Percentiles rank a stretch among this genome's conserved stretches.
phyloP scores from a whole-genome alignment of 768 basidiomycete genomes.

The Wakefieldia striispora region DNA sequence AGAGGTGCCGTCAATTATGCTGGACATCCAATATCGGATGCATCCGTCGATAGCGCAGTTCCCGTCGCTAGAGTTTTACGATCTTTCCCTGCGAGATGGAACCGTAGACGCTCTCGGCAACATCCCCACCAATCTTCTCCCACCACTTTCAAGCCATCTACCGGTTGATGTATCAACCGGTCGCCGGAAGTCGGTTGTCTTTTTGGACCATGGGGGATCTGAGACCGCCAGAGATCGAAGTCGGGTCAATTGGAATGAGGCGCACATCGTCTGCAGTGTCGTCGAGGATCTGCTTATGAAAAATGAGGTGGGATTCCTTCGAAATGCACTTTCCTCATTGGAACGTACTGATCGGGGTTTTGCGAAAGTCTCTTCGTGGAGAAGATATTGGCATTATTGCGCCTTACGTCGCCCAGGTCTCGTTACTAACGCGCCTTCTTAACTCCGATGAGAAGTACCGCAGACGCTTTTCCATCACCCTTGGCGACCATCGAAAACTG shows the following conservation, averaged over 20 bases:
- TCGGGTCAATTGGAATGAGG: constrained; percentile 75
- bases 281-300: constrained; percentile 77
- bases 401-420: constrained; percentile 87
- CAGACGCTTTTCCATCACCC: constrained; percentile 51
- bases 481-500: constrained; percentile 65
- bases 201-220: constrained; percentile 73
- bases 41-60: constrained; percentile 88
- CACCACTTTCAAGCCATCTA: constrained; percentile 61
- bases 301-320: constrained; percentile 59
- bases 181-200: constrained; percentile 62
- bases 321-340: neutral
- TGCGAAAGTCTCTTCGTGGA: constrained; percentile 54
- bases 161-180: constrained; percentile 36
- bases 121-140: constrained; percentile 49
- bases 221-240: constrained; percentile 72
- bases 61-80: constrained; percentile 83
- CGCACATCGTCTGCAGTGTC: constrained; percentile 70
- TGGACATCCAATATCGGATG: constrained; percentile 96
- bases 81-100: constrained; percentile 66
- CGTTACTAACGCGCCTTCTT: constrained; percentile 65
- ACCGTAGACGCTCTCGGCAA: constrained; percentile 55
- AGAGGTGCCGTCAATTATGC: constrained; percentile 89
- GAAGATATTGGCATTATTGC: constrained; percentile 89
- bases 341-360: constrained; percentile 8
- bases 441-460: constrained; percentile 51